Conservation (phyloP, 257 asterid genomes). For the Primulina huaijiensis region DNA sequence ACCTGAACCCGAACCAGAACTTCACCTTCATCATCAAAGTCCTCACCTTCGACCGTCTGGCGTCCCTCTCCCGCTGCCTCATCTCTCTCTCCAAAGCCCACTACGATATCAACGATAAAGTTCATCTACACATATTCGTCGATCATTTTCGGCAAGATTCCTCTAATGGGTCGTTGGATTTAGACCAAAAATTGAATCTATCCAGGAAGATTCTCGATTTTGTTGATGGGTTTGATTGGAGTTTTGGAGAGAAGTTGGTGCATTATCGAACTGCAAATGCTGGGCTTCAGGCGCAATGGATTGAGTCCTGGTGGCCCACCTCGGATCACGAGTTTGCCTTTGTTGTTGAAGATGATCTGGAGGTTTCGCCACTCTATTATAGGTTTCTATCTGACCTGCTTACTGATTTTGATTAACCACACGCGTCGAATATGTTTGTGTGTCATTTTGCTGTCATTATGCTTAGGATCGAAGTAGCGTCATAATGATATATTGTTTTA, state of each 20-base stretch:
- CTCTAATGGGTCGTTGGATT: slow-evolving; percentile 35
- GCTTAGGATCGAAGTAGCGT: not conserved
- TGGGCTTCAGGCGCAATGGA: slow-evolving; percentile 74
- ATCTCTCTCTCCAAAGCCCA: slow-evolving; percentile 67
- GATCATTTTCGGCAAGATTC: slow-evolving; percentile 60
- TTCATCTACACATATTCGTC: slow-evolving; percentile 72
- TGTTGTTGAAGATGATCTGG: slow-evolving; percentile 96
- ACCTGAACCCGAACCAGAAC: slow-evolving; percentile 33
- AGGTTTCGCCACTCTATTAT: slow-evolving; percentile 80
- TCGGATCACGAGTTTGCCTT: slow-evolving; percentile 72
- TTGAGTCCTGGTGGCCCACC: slow-evolving; percentile 72
- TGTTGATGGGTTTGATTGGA: slow-evolving; percentile 69
- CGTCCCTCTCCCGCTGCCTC: slow-evolving; percentile 85
- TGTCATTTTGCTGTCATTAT: not conserved
- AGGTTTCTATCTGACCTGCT: slow-evolving; percentile 36
- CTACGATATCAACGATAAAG: slow-evolving; percentile 55
- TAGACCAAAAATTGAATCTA: slow-evolving; percentile 47
- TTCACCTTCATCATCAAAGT: slow-evolving; percentile 82
- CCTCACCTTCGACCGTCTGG: slow-evolving; percentile 74
- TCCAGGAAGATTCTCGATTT: slow-evolving; percentile 64
- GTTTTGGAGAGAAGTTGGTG: slow-evolving; percentile 59
- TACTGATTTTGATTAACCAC: not conserved
- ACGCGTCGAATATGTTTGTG: not conserved
- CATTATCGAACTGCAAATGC: slow-evolving; percentile 56
- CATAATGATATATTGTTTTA: slow-evolving; percentile 1